These are phyloP conservation scores for Zygosaccharomyces sapae DNA, from an alignment of 1,139 yeast genomes.

Conservation along the genomic window DNA sequence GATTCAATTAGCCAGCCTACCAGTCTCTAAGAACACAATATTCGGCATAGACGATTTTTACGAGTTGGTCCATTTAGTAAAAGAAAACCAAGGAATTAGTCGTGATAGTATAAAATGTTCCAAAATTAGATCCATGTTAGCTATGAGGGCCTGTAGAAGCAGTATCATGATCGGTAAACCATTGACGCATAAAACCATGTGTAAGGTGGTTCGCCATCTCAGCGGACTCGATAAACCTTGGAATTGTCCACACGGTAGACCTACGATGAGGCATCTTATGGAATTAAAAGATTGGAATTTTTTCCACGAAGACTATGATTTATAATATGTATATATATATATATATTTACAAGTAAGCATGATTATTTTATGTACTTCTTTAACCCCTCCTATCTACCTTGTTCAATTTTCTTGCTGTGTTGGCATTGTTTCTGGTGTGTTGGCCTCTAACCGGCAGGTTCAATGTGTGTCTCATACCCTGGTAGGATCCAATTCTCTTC, in stretches of 20 bases:
- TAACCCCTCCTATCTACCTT: conserved; percentile 61
- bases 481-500: conserved; percentile 77
- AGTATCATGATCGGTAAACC: conserved; percentile 92
- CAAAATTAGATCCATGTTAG: conserved; percentile 77
- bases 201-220: conserved; percentile 58
- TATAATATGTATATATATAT: conserved; percentile 9
- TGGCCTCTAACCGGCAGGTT: conserved; percentile 94
- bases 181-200: conserved; percentile 57
- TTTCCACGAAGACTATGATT: conserved; percentile 42
- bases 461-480: conserved; percentile 84
- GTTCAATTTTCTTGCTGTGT: conserved; percentile 83
- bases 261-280: conserved; percentile 86
- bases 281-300: conserved; percentile 51
- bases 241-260: conserved; percentile 99
- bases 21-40: conserved; percentile 64
- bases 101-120: conserved; percentile 56
- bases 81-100: conserved; percentile 39
- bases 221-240: conserved; percentile 84
- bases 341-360: not conserved
- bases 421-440: conserved; percentile 83
- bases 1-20: conserved; percentile 57
- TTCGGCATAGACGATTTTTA: conserved; percentile 68
- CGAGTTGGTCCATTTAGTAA: conserved; percentile 65
- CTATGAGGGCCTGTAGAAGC: conserved; percentile 90
- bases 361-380: not conserved